Evolutionary conservation across 2,329 filamentous ascomycete genomes (phyloP).

Genomic region (Zymoseptoria crescenta): DNA sequence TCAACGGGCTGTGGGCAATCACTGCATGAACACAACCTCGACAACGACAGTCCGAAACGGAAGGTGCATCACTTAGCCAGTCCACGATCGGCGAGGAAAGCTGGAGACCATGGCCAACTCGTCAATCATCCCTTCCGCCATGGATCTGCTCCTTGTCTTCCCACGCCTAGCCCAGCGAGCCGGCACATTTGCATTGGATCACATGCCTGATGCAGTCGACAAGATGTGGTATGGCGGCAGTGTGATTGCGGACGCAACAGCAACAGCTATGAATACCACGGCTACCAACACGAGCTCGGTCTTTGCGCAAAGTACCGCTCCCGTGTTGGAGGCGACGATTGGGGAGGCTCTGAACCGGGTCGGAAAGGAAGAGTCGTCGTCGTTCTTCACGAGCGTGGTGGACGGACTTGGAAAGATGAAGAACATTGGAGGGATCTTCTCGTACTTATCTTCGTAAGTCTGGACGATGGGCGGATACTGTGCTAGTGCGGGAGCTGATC

Average conservation of each 20-base stretch:
- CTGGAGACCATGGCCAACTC: slow-evolving; percentile 14
- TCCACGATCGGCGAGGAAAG: background rate
- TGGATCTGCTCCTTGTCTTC: slow-evolving; percentile 61
- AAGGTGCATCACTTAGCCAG: background rate
- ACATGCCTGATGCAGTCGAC: slow-evolving; percentile 53
- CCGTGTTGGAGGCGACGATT: slow-evolving; percentile 23
- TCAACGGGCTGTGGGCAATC: background rate
- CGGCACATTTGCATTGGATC: slow-evolving; percentile 51
- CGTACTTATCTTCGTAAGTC: slow-evolving; percentile 68
- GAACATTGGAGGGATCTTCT: slow-evolving; percentile 78
- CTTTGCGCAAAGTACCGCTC: slow-evolving; percentile 38
- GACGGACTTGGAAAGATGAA: slow-evolving; percentile 31
- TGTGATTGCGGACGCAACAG: slow-evolving; percentile 52
- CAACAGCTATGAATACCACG: slow-evolving; percentile 33
- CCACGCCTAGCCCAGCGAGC: slow-evolving; percentile 63
- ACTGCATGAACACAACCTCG: background rate
- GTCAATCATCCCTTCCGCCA: slow-evolving; percentile 47
- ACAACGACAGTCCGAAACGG: background rate
- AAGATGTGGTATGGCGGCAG: slow-evolving; percentile 49
- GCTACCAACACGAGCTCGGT: slow-evolving; percentile 32
- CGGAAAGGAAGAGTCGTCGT: slow-evolving; percentile 18
- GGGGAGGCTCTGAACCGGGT: slow-evolving; percentile 20
- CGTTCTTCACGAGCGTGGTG: slow-evolving; percentile 22
- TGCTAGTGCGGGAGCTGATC: background rate
- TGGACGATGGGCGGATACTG: background rate